phyloP scores from a whole-genome alignment of 257 asterid species.

The Lithospermum erythrorhizon region DNA sequence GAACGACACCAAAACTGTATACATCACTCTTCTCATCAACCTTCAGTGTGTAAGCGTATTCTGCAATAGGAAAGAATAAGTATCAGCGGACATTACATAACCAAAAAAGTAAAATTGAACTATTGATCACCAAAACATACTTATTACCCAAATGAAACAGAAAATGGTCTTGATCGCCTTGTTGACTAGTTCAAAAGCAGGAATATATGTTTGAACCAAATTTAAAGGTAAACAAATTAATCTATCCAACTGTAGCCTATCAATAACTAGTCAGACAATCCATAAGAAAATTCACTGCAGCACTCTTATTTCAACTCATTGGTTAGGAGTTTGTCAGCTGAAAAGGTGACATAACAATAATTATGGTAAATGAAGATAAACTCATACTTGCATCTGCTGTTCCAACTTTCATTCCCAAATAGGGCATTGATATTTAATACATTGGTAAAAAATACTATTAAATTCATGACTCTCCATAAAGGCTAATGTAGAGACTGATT shows the following conservation, averaged over 20 bases:
- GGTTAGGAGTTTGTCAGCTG: conserved; percentile 2
- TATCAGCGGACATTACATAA: not conserved
- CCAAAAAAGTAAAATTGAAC: not conserved
- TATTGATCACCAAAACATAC: too few relatives aligned
- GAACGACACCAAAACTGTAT: conserved; percentile 91
- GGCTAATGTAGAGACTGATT: too few relatives aligned
- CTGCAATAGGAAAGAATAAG: conserved; percentile 20
- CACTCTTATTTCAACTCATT: not conserved
- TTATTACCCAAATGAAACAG: too few relatives aligned
- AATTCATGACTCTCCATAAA: too few relatives aligned
- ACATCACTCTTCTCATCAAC: conserved; percentile 98
- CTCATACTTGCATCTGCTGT: too few relatives aligned
- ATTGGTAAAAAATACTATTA: too few relatives aligned
- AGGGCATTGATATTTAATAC: too few relatives aligned
- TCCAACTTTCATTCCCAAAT: too few relatives aligned
- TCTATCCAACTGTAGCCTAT: not conserved
- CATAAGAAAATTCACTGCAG: not conserved
- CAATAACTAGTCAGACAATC: conserved; percentile 3
- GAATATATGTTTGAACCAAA: not conserved
- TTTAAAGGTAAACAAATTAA: not conserved
- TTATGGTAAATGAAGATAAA: conserved; percentile 7
- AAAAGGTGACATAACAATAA: conserved; percentile 1
- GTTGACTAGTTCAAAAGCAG: not conserved
- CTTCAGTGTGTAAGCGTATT: conserved; percentile 89
- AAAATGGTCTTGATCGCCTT: not conserved